phyloP scores from a whole-genome alignment of 495 filamentous ascomycete species.

The Paragyromitra xinjiangensis region DNA sequence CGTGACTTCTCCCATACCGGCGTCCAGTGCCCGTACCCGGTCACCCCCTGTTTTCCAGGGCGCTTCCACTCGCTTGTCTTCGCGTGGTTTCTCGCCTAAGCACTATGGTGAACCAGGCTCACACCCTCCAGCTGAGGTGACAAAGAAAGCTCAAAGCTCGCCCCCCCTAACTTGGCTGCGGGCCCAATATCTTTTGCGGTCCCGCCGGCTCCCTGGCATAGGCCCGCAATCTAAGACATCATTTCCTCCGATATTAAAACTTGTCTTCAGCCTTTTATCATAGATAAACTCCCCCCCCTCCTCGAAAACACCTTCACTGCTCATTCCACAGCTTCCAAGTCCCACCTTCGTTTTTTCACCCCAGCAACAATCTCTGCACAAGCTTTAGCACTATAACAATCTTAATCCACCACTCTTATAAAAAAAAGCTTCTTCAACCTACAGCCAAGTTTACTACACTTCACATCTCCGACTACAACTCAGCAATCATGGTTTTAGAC shows the following conservation, averaged over 20 bases:
- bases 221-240: conserved; percentile 42
- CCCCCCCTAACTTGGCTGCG: conserved; percentile 31
- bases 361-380: conserved; percentile 19
- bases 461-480: neutral
- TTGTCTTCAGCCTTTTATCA: conserved; percentile 45
- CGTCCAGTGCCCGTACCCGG: conserved; percentile 26
- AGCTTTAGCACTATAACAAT: conserved; percentile 15
- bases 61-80: conserved; percentile 11
- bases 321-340: conserved; percentile 7
- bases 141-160: conserved; percentile 18
- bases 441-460: neutral
- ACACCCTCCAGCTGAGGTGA: conserved; percentile 23
- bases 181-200: conserved; percentile 25
- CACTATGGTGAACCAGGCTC: conserved; percentile 5
- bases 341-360: neutral
- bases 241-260: conserved; percentile 34
- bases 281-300: conserved; percentile 25
- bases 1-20: conserved; percentile 17
- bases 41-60: neutral
- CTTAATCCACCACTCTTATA: neutral
- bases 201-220: conserved; percentile 38
- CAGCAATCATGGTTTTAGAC: conserved; percentile 36
- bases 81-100: conserved; percentile 17
- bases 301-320: neutral
- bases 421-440: neutral